A percentile compares a stretch with the other conserved stretches of the same genome.
These are phyloP conservation scores for Clarireedia homoeocarpa DNA, from an alignment of 2,329 filamentous ascomycete species.

Conservation along the genomic window DNA sequence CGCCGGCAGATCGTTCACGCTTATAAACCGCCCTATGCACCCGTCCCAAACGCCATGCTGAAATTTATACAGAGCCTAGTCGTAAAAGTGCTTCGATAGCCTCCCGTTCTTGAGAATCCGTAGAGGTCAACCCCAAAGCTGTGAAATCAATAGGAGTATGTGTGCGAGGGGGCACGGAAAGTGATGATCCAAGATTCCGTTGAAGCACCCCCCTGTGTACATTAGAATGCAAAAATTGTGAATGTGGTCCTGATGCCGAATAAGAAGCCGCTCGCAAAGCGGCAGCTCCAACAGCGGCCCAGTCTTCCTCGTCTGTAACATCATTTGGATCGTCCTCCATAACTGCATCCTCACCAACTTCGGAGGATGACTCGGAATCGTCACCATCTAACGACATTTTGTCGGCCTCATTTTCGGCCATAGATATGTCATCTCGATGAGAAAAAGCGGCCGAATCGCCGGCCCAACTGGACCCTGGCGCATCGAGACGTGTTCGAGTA, in stretches of 20 bases:
- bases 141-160: constrained; percentile 43
- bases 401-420: constrained; percentile 81
- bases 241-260: constrained; percentile 37
- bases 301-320: constrained; percentile 92
- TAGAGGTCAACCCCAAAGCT: constrained; percentile 32
- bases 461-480: constrained; percentile 52
- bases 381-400: constrained; percentile 87
- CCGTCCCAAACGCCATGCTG: constrained; percentile 23
- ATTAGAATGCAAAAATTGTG: constrained; percentile 33
- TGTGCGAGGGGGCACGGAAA: constrained; percentile 31
- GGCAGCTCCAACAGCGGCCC: constrained; percentile 81
- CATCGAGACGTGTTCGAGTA: constrained; percentile 42
- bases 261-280: constrained; percentile 66
- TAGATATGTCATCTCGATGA: constrained; percentile 56
- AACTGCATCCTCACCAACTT: constrained; percentile 55
- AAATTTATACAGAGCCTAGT: constrained; percentile 65
- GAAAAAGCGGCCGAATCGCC: constrained; percentile 70
- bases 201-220: constrained; percentile 36
- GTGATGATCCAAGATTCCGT: constrained; percentile 22
- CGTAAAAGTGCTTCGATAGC: constrained; percentile 73
- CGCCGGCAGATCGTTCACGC: constrained; percentile 28
- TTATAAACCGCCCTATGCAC: constrained; percentile 21
- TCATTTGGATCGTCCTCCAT: constrained; percentile 75
- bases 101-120: constrained; percentile 67
- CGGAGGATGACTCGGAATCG: constrained; percentile 61